A percentile compares a stretch with the other conserved stretches of the same genome.
These are phyloP conservation scores for Ailanthus altissimus DNA, from an alignment of 345 rosid genomes.

Conservation along the genomic window DNA sequence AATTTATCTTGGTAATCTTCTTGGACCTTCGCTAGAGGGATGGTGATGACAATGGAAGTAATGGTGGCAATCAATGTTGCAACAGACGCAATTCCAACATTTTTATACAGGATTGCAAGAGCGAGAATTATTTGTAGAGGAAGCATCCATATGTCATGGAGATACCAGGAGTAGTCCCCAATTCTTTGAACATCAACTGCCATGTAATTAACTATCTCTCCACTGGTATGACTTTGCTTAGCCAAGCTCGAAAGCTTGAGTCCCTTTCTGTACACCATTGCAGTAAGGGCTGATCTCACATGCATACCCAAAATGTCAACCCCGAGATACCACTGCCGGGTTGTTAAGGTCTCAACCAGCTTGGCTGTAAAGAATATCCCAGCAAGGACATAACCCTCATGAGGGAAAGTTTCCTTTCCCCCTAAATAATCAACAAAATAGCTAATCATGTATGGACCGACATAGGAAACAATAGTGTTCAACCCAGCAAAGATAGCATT, in stretches of 20 bases:
- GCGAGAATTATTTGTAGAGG: conserved; percentile 97
- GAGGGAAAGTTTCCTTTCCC: conserved; percentile 78
- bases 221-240: conserved; percentile 93
- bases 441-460: conserved; percentile 94
- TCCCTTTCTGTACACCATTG: conserved; percentile 94
- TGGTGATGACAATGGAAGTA: conserved; percentile 74
- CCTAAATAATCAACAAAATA: conserved; percentile 96
- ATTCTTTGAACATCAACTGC: conserved; percentile 98
- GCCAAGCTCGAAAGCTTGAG: conserved; percentile 86
- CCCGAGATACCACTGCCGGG: conserved; percentile 99
- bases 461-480: conserved; percentile 91
- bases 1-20: conserved; percentile 95
- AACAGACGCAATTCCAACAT: conserved; percentile 92
- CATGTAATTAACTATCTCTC: conserved; percentile 97
- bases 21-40: conserved; percentile 87
- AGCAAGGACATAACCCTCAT: conserved; percentile 95
- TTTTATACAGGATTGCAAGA: conserved; percentile 87
- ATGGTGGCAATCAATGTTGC: conserved; percentile 93
- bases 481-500: conserved; percentile 92
- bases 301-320: conserved; percentile 99
- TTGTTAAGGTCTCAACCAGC: conserved; percentile 89
- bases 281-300: conserved; percentile 95
- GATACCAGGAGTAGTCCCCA: conserved; percentile 98
- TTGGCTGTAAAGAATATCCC: conserved; percentile 91
- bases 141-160: conserved; percentile 99